Evolutionary conservation across 2,329 filamentous ascomycete species (phyloP).

Genomic region (Xylaria sp.): DNA sequence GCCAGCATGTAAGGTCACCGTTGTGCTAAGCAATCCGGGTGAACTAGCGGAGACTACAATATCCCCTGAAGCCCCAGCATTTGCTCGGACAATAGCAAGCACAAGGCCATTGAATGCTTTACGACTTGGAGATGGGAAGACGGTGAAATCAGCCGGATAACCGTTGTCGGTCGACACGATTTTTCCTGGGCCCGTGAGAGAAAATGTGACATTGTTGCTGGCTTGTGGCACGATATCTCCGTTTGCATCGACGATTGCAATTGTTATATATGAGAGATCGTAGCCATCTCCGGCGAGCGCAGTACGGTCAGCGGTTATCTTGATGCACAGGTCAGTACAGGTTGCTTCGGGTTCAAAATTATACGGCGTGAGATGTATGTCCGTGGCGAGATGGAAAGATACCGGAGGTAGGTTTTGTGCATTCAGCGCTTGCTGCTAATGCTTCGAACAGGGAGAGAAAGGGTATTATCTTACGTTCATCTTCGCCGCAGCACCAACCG

Average conservation of each 20-base stretch:
- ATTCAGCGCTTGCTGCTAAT: neutral
- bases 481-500: slow-evolving; percentile 54
- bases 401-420: neutral
- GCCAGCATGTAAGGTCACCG: slow-evolving; percentile 34
- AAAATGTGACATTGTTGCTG: slow-evolving; percentile 56
- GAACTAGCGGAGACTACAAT: slow-evolving; percentile 43
- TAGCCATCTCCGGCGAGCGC: slow-evolving; percentile 55
- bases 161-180: slow-evolving; percentile 65
- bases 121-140: slow-evolving; percentile 55
- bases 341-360: neutral
- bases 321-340: slow-evolving; percentile 17
- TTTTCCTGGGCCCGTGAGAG: slow-evolving; percentile 56
- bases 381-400: neutral
- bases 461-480: slow-evolving; percentile 44
- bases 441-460: neutral
- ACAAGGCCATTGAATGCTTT: slow-evolving; percentile 57
- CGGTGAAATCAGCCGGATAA: slow-evolving; percentile 57
- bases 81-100: slow-evolving; percentile 54
- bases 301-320: slow-evolving; percentile 53
- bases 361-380: neutral
- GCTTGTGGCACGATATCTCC: slow-evolving; percentile 59
- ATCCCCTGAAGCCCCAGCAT: slow-evolving; percentile 43
- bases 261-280: slow-evolving; percentile 60
- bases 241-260: slow-evolving; percentile 57
- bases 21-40: slow-evolving; percentile 36